phyloP scores from a whole-genome alignment of 1,139 yeast species.

The Candida sp. region DNA sequence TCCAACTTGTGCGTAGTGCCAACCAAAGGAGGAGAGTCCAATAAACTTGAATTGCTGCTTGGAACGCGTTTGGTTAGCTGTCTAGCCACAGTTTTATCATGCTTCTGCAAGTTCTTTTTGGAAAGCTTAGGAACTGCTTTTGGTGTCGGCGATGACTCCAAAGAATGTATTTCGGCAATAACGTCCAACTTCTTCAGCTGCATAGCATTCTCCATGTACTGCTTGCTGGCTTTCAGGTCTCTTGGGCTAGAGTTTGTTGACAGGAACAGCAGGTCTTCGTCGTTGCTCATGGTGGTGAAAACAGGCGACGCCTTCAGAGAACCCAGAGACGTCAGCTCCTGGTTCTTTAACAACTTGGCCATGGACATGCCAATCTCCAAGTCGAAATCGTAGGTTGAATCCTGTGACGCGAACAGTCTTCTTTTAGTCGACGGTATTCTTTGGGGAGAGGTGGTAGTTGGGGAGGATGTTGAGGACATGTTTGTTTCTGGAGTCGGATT shows the following conservation, averaged over 20 bases:
- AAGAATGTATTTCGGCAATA: constrained; percentile 39
- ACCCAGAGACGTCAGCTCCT: constrained; percentile 27
- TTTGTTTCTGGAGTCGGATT: not conserved
- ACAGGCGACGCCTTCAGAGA: constrained; percentile 37
- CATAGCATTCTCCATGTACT: constrained; percentile 11
- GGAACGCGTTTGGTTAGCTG: constrained; percentile 12
- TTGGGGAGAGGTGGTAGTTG: constrained; percentile 2
- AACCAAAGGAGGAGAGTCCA: constrained; percentile 32
- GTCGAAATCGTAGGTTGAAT: constrained; percentile 27
- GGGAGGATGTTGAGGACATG: constrained; percentile 1
- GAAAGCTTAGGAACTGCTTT: constrained; percentile 23
- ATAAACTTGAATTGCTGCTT: constrained; percentile 22
- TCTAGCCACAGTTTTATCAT: constrained; percentile 5
- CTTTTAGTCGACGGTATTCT: constrained; percentile 3
- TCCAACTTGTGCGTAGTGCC: constrained; percentile 22
- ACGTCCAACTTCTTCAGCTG: constrained; percentile 38
- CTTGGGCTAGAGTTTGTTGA: constrained; percentile 30
- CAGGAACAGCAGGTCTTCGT: constrained; percentile 44
- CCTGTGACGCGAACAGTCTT: not conserved
- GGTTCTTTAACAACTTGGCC: constrained; percentile 42
- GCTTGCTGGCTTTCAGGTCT: constrained; percentile 1
- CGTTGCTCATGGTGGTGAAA: constrained; percentile 37
- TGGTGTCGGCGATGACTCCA: constrained; percentile 43
- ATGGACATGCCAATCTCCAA: constrained; percentile 50
- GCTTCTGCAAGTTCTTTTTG: constrained; percentile 14